phyloP scores from a whole-genome alignment of 768 basidiomycete species.

The Pleurotus tuber-regium region DNA sequence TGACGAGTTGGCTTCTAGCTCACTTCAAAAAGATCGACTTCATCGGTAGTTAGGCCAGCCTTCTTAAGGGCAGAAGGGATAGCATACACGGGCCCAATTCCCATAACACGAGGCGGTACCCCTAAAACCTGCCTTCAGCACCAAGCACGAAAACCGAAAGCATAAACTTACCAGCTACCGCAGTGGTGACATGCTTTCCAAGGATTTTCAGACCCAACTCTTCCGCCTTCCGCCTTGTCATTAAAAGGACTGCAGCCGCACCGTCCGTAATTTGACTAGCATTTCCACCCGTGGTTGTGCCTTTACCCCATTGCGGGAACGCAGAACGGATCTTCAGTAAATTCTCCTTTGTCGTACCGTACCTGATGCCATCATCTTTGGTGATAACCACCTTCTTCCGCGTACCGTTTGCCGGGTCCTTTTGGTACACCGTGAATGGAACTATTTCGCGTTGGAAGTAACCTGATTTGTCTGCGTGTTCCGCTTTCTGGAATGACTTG shows the following conservation, averaged over 20 bases:
- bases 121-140: slow-evolving; percentile 33
- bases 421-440: slow-evolving; percentile 65
- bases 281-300: slow-evolving; percentile 79
- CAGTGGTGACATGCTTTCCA: slow-evolving; percentile 77
- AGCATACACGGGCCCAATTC: slow-evolving; percentile 80
- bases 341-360: slow-evolving; percentile 65
- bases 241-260: slow-evolving; percentile 76
- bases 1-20: slow-evolving; percentile 5
- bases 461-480: slow-evolving; percentile 66
- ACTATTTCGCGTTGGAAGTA: slow-evolving; percentile 70
- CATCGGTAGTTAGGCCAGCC: slow-evolving; percentile 60
- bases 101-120: slow-evolving; percentile 82
- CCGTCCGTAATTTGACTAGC: slow-evolving; percentile 86
- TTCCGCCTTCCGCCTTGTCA: slow-evolving; percentile 79
- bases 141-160: not conserved
- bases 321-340: slow-evolving; percentile 67
- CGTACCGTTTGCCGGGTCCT: slow-evolving; percentile 53
- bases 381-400: slow-evolving; percentile 52
- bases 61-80: slow-evolving; percentile 75
- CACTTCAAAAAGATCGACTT: slow-evolving; percentile 83
- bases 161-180: slow-evolving; percentile 54
- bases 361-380: slow-evolving; percentile 77
- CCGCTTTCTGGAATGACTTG: slow-evolving; percentile 74
- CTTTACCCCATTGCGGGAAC: slow-evolving; percentile 80
- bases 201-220: slow-evolving; percentile 68